Evolutionary conservation across 2,329 filamentous ascomycete genomes (phyloP).

Genomic region (Emericellopsis atlantica): DNA sequence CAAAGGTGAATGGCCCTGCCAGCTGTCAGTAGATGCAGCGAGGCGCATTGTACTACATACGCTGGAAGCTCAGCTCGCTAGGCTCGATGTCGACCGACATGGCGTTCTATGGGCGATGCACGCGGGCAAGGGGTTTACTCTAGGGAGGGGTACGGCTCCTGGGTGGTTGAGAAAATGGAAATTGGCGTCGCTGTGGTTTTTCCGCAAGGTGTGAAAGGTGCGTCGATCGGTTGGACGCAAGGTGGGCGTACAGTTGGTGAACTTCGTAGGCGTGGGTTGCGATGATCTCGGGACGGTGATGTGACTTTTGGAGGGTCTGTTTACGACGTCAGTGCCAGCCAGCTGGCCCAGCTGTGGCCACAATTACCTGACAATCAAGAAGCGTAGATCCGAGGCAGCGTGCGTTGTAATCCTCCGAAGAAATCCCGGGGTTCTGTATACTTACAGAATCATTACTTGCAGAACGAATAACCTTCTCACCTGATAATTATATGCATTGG

Average conservation of each 20-base stretch:
- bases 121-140: no score
- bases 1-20: slow-evolving; percentile 52
- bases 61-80: slow-evolving; percentile 81
- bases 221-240: no score
- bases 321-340: slow-evolving; percentile 10
- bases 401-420: neutral
- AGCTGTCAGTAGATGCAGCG: slow-evolving; percentile 2
- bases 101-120: slow-evolving; percentile 13
- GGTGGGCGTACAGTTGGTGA: neutral
- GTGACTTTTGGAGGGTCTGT: slow-evolving; percentile 1
- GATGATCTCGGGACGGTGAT: neutral
- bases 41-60: slow-evolving; percentile 38
- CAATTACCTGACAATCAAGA: no score
- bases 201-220: no score
- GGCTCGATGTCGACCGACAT: slow-evolving; percentile 97
- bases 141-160: no score
- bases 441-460: no score
- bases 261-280: neutral
- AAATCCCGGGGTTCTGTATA: no score
- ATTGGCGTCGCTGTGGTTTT: no score
- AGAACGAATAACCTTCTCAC: no score
- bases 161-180: no score
- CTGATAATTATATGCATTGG: no score
- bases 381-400: neutral
- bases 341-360: slow-evolving; percentile 1